Percentiles rank a stretch among this genome's conserved stretches.
Conservation (phyloP, 73 alveolate genomes). For the Urostyla sp. region DNA sequence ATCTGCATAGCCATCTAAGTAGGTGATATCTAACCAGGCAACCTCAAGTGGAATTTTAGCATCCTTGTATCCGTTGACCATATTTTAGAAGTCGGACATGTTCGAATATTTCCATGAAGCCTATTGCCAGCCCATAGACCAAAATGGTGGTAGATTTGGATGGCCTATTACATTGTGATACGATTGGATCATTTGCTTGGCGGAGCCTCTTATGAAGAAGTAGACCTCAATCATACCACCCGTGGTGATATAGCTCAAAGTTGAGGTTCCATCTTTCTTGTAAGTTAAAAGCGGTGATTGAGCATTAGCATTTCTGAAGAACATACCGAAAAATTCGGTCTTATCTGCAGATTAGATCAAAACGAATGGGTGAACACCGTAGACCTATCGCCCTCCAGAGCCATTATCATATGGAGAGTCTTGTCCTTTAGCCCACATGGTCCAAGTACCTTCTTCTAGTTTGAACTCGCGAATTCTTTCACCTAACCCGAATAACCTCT, state of each 20-base stretch:
- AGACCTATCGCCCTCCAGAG: slow-evolving; percentile 63
- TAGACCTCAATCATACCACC: slow-evolving; percentile 63
- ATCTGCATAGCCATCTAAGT: slow-evolving; percentile 63
- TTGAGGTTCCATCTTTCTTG: slow-evolving; percentile 21
- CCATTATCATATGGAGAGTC: slow-evolving; percentile 78
- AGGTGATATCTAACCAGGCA: slow-evolving; percentile 82
- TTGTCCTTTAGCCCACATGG: slow-evolving; percentile 76
- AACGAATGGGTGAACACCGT: slow-evolving; percentile 84
- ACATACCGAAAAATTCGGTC: slow-evolving; percentile 46
- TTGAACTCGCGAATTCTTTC: slow-evolving; percentile 72
- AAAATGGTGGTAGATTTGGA: slow-evolving; percentile 84
- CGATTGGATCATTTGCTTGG: slow-evolving; percentile 35
- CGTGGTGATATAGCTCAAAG: slow-evolving; percentile 39
- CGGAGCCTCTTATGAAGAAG: slow-evolving; percentile 39
- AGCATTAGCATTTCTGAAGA: slow-evolving; percentile 46
- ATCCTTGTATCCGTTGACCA: slow-evolving; percentile 57
- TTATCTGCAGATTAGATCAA: slow-evolving; percentile 64
- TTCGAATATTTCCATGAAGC: slow-evolving; percentile 81
- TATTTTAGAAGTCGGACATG: slow-evolving; percentile 55
- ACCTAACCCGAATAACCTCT: slow-evolving; percentile 79
- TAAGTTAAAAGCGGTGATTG: slow-evolving; percentile 38
- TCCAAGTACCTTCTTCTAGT: slow-evolving; percentile 81
- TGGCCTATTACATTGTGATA: slow-evolving; percentile 67
- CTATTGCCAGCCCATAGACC: slow-evolving; percentile 92
- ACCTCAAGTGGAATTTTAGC: slow-evolving; percentile 83